Evolutionary conservation across 31 red algal species (phyloP), one percentile per base, ranked within the genome.

Genomic region (Porphyra umbilicalis): DNA sequence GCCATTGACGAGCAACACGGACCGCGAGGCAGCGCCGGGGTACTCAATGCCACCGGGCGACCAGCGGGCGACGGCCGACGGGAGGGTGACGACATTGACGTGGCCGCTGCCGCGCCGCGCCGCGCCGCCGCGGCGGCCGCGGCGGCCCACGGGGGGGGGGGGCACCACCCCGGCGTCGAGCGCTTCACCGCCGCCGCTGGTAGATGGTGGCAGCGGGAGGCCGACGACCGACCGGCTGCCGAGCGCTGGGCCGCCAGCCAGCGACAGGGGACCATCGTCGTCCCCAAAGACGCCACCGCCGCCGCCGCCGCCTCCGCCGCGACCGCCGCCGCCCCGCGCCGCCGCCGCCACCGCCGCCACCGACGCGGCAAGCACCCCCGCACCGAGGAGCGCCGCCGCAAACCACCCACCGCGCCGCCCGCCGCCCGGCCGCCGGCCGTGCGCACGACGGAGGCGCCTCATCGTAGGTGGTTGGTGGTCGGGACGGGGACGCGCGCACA

Each of bases 1-100:
- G 40, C 91, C 91, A 34, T 93, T 93, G 30, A 85, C 8, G 38
- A 89, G 36, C 20, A 89, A 36, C 16, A 88, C 79, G 15, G 79
- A 67, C 35, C 85, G 35, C 80, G 39, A 20, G 4, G 36, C 80
- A 0, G 6, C 39, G 39, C 39, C 80, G 29, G 15, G 4, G 30
- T 77, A 82, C 38, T 39, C 39, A 82, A 82, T 71, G 57, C 57
- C 57, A 29, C 57, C 57, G 13, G 57, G 57, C 14, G 57, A n/a
- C 57, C 57, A 71, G 57, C 25, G 57, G 11, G 57, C 25, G 57
- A 71, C 57, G 4, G 30, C 57, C 20, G 57, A 71, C 57, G 57
- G 57, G 4, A 71, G 57, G 25, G 57, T n/a, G 25, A 71, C 25
- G 20, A 71, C 57, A 71, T 71, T 71, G 20, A 71, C 2, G 0